These are phyloP conservation scores for Colletotrichum falcatum DNA, from an alignment of 2,329 filamentous ascomycete genomes.

Conservation along the genomic window DNA sequence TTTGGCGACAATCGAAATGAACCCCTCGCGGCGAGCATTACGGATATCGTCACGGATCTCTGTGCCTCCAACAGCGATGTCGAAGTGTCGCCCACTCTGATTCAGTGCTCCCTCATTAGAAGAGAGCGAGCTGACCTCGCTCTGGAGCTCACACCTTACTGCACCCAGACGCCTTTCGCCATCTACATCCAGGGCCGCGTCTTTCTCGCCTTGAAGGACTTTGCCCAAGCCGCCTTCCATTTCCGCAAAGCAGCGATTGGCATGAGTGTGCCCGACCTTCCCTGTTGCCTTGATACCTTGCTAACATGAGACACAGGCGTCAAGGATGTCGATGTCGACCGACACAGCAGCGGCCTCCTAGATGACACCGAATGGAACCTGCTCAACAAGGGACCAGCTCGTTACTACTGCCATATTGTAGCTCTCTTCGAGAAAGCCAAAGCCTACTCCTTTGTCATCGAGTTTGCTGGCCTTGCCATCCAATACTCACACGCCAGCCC, in stretches of 20 bases:
- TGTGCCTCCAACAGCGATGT: slow-evolving; percentile 75
- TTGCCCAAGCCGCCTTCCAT: slow-evolving; percentile 76
- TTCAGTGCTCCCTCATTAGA: slow-evolving; percentile 72
- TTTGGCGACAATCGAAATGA: slow-evolving; percentile 64
- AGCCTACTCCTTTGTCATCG: slow-evolving; percentile 82
- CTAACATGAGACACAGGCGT: slow-evolving; percentile 56
- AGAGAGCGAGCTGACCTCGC: slow-evolving; percentile 71
- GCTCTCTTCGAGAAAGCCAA: slow-evolving; percentile 83
- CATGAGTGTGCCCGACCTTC: slow-evolving; percentile 72
- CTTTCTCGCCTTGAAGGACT: slow-evolving; percentile 78
- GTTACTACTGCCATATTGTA: slow-evolving; percentile 89
- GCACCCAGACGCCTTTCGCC: slow-evolving; percentile 69
- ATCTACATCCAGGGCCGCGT: slow-evolving; percentile 89
- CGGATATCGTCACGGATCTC: slow-evolving; percentile 74
- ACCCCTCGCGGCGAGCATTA: slow-evolving; percentile 69
- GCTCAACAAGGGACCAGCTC: slow-evolving; percentile 78
- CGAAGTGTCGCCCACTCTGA: slow-evolving; percentile 69
- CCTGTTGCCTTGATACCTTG: slow-evolving; percentile 6
- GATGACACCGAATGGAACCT: slow-evolving; percentile 79
- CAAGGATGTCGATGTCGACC: slow-evolving; percentile 59
- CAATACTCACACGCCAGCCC: slow-evolving; percentile 64
- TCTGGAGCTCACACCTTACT: slow-evolving; percentile 67
- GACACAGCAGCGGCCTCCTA: slow-evolving; percentile 75
- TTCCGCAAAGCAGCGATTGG: slow-evolving; percentile 88
- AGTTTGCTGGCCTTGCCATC: slow-evolving; percentile 83